Conservation (phyloP, 805 yeast genomes). For the Wickerhamomyces sydowiorum region DNA sequence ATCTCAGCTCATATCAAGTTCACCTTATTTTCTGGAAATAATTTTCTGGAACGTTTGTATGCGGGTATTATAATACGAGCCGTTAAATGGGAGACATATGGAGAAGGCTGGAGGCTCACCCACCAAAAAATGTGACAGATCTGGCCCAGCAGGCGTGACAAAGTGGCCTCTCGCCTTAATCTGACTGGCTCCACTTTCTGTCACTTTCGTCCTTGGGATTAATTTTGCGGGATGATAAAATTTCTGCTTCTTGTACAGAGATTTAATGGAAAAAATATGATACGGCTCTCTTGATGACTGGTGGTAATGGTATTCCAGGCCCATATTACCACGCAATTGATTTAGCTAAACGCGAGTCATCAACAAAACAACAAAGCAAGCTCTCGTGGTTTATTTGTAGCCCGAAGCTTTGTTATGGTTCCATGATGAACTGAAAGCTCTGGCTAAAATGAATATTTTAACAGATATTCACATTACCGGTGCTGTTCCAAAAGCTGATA, state of each 20-base stretch:
- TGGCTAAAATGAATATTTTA: conserved; percentile 22
- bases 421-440: conserved; percentile 31
- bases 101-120: no score
- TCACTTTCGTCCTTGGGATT: conserved; percentile 49
- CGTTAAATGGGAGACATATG: no score
- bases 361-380: conserved; percentile 29
- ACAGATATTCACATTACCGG: conserved; percentile 34
- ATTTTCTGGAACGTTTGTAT: no score
- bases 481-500: conserved; percentile 10
- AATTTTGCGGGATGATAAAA: no score
- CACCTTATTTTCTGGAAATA: no score
- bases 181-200: conserved; percentile 20
- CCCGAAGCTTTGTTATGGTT: conserved; percentile 43
- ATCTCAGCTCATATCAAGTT: no score
- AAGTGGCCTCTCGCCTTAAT: no score
- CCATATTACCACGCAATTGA: conserved; percentile 35
- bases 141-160: no score
- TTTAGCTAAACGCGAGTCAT: conserved; percentile 17
- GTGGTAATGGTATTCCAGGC: conserved; percentile 54
- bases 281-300: conserved; percentile 37
- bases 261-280: conserved; percentile 33
- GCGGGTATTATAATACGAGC: no score
- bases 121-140: no score
- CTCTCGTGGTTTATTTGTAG: conserved; percentile 63
- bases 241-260: no score